Base-by-base conservation (phyloP, 1,284 basidiomycete species). In the Ustilago sp. region DNA sequence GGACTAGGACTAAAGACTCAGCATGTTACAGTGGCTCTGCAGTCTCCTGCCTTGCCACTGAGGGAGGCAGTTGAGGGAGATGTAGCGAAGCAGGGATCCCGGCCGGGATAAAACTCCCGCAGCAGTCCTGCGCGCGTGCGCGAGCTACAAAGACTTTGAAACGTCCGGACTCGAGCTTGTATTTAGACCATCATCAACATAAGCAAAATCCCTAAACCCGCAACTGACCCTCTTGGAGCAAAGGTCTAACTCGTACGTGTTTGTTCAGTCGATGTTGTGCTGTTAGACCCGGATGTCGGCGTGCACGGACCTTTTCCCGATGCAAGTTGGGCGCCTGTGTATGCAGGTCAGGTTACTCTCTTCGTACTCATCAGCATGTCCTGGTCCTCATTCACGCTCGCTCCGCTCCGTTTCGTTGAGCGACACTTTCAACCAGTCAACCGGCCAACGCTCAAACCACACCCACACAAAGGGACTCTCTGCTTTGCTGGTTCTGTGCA, bases 261-360 rank as follows among this genome's bases (percentile, higher is more conserved):
- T 8, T 35, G 11, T 23, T 23, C n/a, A 8, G 43, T 45, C 43
- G 4, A 2, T 31, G 11, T 51, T 31, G 28, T 7, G 32, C 32
- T 55, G 36, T 55, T 38, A 55, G 36, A 41, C 1, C 36, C 0
- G 9, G 13, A 3, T 34, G 8, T 2, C 0, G 23, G 23, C 23
- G 45, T 28, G 58, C 58, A 59, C 58, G 58, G 41, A 36, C 58
- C 58, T 39, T 32, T 4, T 53, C 12, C 52, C 41, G 47, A 43
- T 45, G 38, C 38, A 56, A n/a, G 17, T 45, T 2, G 17, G 31
- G 54, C 36, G 36, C 39, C 17, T 45, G 41, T 45, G 19, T 34
- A 59, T 59, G 58, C 47, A 59, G 47, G 58, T 59, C 58, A 47
- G 41, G 58, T 48, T 15, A 38, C 54, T 41, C 54, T 13, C 32